Evolutionary conservation across 768 basidiomycete species (phyloP).

Genomic region (Albatrellus ellisii): DNA sequence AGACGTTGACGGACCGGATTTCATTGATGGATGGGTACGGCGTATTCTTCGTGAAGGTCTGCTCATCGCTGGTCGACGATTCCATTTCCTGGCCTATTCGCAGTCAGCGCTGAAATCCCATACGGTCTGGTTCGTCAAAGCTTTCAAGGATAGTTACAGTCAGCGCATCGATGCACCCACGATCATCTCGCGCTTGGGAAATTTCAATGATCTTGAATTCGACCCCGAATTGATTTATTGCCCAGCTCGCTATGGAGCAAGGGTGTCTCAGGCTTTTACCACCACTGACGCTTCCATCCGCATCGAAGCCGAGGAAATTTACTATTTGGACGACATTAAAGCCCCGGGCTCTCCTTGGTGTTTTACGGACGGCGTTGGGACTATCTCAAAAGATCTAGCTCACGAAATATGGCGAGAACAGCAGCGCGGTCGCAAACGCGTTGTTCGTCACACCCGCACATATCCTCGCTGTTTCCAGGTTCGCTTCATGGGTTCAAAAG

Average conservation of each 20-base stretch:
- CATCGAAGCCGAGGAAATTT: constrained; percentile 25
- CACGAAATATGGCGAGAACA: constrained; percentile 30
- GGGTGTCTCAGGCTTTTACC: constrained; percentile 65
- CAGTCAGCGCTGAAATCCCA: constrained; percentile 56
- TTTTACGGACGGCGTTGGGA: constrained; percentile 67
- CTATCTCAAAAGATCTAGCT: constrained; percentile 42
- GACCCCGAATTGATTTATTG: constrained; percentile 39
- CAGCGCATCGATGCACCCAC: constrained; percentile 24
- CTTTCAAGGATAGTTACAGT: constrained; percentile 25
- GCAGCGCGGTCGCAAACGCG: constrained; percentile 25
- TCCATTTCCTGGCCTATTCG: constrained; percentile 59
- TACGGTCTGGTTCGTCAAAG: constrained; percentile 49
- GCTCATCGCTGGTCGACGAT: constrained; percentile 38
- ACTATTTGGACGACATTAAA: constrained; percentile 34
- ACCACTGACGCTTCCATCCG: constrained; percentile 51
- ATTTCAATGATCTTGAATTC: constrained; percentile 32
- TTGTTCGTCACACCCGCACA: constrained; percentile 20
- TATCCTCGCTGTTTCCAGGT: constrained; percentile 44
- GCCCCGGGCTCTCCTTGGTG: constrained; percentile 22
- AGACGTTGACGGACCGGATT: constrained; percentile 38
- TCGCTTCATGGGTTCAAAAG: constrained; percentile 52
- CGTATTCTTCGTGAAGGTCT: constrained; percentile 31
- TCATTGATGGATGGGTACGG: constrained; percentile 36
- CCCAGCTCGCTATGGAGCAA: constrained; percentile 58
- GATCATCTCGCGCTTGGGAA: constrained; percentile 45